Evolutionary conservation across 768 basidiomycete species (phyloP).

Genomic region (Tylopilus sp.): DNA sequence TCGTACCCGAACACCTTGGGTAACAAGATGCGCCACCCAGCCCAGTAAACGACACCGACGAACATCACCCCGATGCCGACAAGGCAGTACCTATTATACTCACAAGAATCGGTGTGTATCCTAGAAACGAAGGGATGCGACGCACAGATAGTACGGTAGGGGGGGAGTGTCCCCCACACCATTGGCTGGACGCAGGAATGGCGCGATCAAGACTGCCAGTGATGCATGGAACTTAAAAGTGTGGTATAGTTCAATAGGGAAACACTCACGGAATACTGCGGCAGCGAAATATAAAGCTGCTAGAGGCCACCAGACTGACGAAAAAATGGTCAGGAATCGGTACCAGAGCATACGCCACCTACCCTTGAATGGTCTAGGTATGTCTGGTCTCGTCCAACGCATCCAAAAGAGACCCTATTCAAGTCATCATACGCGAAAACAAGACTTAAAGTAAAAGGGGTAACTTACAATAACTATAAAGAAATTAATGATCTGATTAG

Average conservation of each 20-base stretch:
- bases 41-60: conserved; percentile 32
- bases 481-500: conserved; percentile 52
- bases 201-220: conserved; percentile 48
- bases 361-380: conserved; percentile 53
- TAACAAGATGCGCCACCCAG: conserved; percentile 29
- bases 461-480: conserved; percentile 52
- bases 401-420: conserved; percentile 53
- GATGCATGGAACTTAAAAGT: too few relatives aligned
- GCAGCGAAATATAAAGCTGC: conserved; percentile 54
- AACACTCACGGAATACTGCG: conserved; percentile 45
- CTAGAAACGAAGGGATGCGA: neutral
- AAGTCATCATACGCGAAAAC: neutral
- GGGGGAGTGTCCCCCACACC: conserved; percentile 58
- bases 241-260: too few relatives aligned
- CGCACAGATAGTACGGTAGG: conserved; percentile 53
- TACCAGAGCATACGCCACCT: neutral
- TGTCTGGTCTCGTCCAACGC: conserved; percentile 47
- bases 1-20: conserved; percentile 48
- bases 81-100: conserved; percentile 42
- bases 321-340: neutral
- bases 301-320: conserved; percentile 51
- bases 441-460: neutral
- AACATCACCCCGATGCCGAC: conserved; percentile 50
- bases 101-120: conserved; percentile 28
- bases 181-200: conserved; percentile 53